A percentile compares a stretch with the other conserved stretches of the same genome.
Evolutionary conservation across 1,139 yeast species (phyloP).

Genomic region (Sugiyamaella japonica): DNA sequence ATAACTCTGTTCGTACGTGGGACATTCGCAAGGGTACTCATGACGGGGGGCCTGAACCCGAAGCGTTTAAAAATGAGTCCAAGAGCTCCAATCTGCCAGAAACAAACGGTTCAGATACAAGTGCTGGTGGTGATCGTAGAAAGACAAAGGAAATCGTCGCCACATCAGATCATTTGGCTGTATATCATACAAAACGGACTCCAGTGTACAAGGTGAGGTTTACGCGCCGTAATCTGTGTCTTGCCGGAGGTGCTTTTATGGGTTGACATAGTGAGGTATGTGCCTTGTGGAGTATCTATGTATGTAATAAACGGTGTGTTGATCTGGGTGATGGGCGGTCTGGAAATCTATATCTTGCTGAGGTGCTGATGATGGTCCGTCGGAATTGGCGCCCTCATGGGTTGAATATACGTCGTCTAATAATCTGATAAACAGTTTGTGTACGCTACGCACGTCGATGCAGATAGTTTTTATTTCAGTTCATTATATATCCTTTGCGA

Average conservation of each 20-base stretch:
- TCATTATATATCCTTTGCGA: constrained; percentile 7
- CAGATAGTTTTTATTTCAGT: background rate
- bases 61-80: constrained; percentile 48
- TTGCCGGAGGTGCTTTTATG: constrained; percentile 86
- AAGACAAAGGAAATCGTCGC: constrained; percentile 71
- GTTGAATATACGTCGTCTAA: too few relatives aligned
- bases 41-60: constrained; percentile 82
- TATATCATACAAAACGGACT: constrained; percentile 88
- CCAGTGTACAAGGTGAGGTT: constrained; percentile 93
- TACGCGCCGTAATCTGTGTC: constrained; percentile 83
- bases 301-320: too few relatives aligned
- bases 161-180: constrained; percentile 87
- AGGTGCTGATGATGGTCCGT: too few relatives aligned
- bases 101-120: constrained; percentile 17
- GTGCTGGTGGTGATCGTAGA: constrained; percentile 42
- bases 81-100: constrained; percentile 20
- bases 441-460: too few relatives aligned
- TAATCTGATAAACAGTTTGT: too few relatives aligned
- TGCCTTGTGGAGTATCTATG: too few relatives aligned
- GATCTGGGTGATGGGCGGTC: too few relatives aligned
- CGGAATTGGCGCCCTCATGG: too few relatives aligned
- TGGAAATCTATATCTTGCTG: too few relatives aligned
- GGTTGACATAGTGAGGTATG: too few relatives aligned
- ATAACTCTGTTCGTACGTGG: constrained; percentile 93
- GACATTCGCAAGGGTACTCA: constrained; percentile 83